Conservation (phyloP, 2,329 filamentous ascomycete genomes). For the Aspergillus texensis region DNA sequence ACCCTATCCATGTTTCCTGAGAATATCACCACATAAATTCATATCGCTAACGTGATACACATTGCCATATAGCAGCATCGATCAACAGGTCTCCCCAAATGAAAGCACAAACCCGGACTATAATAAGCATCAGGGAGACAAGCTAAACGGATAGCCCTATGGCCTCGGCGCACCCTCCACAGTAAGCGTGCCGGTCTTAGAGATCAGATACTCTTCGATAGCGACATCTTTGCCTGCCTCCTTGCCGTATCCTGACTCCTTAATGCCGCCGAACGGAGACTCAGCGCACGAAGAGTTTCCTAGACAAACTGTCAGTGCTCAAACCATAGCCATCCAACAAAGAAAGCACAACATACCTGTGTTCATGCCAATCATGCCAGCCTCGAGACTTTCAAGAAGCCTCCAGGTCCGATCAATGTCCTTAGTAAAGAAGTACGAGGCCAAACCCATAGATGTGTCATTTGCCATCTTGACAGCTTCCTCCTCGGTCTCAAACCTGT, state of each 20-base stretch:
- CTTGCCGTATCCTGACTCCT: conserved; percentile 69
- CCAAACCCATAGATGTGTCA: conserved; percentile 65
- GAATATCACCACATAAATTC: no score
- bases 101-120: no score
- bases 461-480: conserved; percentile 64
- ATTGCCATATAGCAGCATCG: no score
- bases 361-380: conserved; percentile 72
- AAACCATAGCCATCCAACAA: no score
- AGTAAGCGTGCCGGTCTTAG: conserved; percentile 67
- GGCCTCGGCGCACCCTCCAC: conserved; percentile 45
- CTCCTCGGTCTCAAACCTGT: conserved; percentile 67
- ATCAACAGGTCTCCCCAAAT: no score
- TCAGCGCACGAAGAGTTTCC: conserved; percentile 64
- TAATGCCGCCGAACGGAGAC: conserved; percentile 68
- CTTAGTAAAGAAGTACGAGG: conserved; percentile 70
- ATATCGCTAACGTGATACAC: no score
- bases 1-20: no score
- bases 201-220: conserved; percentile 63
- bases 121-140: no score
- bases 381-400: conserved; percentile 67
- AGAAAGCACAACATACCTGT: conserved; percentile 44
- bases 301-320: no score
- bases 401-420: conserved; percentile 67
- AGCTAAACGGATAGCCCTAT: no score
- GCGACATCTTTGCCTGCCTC: conserved; percentile 69